These are phyloP conservation scores for Rhodotorula sp. DNA, from an alignment of 1,284 basidiomycete species.

Conservation along the genomic window DNA sequence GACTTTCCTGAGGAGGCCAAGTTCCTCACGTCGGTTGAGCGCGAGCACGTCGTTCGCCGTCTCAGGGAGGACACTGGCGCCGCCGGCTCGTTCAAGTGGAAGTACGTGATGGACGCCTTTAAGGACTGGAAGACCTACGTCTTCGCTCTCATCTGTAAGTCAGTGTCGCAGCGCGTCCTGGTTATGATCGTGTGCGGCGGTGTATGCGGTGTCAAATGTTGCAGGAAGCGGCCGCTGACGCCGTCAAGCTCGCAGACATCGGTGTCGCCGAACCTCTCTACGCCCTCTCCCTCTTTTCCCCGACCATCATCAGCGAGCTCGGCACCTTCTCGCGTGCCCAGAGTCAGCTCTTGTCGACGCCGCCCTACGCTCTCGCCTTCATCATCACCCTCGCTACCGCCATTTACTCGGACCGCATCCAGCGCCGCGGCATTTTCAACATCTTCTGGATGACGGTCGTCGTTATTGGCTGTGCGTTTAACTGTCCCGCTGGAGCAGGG, in stretches of 20 bases:
- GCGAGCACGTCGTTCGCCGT: slow-evolving; percentile 49
- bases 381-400: slow-evolving; percentile 16
- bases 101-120: slow-evolving; percentile 46
- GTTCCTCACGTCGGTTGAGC: slow-evolving; percentile 43
- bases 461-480: slow-evolving; percentile 21
- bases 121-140: slow-evolving; percentile 47
- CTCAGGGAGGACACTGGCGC: slow-evolving; percentile 50
- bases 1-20: slow-evolving; percentile 53
- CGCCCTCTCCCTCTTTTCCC: slow-evolving; percentile 47
- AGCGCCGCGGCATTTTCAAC: slow-evolving; percentile 29
- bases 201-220: no score
- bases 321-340: slow-evolving; percentile 50
- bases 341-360: slow-evolving; percentile 51
- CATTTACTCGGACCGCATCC: slow-evolving; percentile 23
- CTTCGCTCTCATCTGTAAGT: slow-evolving; percentile 13
- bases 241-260: slow-evolving; percentile 1
- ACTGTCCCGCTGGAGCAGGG: no score
- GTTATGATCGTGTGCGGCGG: no score
- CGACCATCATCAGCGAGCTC: slow-evolving; percentile 52
- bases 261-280: slow-evolving; percentile 9
- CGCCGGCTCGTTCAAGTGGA: slow-evolving; percentile 46
- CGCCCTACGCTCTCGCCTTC: slow-evolving; percentile 43
- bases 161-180: no score
- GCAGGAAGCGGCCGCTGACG: neutral
- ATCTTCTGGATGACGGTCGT: slow-evolving; percentile 34